Evolutionary conservation across 169 alveolate genomes (phyloP), one percentile per base, ranked within the genome.

Genomic region (Cryptosporidium andersoni): DNA sequence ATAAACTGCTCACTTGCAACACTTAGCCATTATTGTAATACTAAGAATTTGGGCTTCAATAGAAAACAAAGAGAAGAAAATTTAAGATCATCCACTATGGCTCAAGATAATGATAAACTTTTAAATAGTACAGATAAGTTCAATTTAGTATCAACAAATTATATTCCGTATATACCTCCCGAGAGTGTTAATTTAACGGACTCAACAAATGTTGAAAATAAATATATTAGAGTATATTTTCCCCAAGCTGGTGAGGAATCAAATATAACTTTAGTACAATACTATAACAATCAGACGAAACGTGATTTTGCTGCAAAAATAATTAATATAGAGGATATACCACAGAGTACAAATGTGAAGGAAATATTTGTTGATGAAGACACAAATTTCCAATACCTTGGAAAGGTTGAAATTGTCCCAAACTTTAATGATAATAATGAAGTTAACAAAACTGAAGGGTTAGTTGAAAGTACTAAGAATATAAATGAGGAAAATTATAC

Each of bases 221-320:
- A 56, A 39, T 74, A 74, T 12, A 49, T 74, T 4, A 53, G 67
- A 56, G 85, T 74, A 5, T 68, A 62, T 47, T 74, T 74, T 52
- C 85, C 85, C 36, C 85, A 74, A 48, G 85, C 85, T 9, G 85
- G 85, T 11, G 43, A 60, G 14, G 42, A 55, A 14, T 56, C 85
- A 39, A 74, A 62, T 48, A 53, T 74, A 16, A 74, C 66, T 2
- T 58, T 74, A 68, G 49, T 74, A 16, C 37, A 74, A 36, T 64
- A 58, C 25, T 58, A 58, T 11, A 74, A 74, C 62, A 74, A 74
- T 11, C 62, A 74, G n/a, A 74, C 85, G 2, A 45, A 58, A 51
- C 55, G 85, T 1, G 62, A 60, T 36, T 74, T 74, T n/a, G 85
- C 85, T 40, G 85, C 85, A 60, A 74, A 74, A 58, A 45, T 74